phyloP scores from a whole-genome alignment of 495 filamentous ascomycete genomes.

The Neurospora sublineolata region DNA sequence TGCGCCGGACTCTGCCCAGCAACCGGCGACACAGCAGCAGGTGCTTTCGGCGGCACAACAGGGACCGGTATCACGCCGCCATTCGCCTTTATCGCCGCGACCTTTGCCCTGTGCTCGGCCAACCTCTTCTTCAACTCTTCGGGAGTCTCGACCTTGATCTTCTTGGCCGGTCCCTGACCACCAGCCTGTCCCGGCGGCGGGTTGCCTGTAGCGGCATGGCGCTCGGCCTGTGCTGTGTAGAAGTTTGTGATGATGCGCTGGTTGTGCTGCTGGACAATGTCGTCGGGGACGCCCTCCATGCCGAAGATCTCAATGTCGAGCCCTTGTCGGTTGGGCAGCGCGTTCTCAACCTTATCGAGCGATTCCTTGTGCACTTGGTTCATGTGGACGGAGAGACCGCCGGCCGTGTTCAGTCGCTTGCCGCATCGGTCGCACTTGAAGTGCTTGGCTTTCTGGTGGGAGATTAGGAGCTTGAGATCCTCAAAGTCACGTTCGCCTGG shows the following conservation, averaged over 20 bases:
- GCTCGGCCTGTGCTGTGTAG: slow-evolving; percentile 74
- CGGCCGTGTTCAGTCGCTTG: slow-evolving; percentile 83
- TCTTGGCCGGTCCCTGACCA: slow-evolving; percentile 51
- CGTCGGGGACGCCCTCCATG: slow-evolving; percentile 91
- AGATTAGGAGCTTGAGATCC: slow-evolving; percentile 88
- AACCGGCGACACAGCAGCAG: slow-evolving; percentile 40
- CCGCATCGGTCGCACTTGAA: slow-evolving; percentile 91
- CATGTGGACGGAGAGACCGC: slow-evolving; percentile 92
- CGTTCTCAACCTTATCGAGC: slow-evolving; percentile 77
- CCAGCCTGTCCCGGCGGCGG: slow-evolving; percentile 48
- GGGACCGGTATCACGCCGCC: background rate
- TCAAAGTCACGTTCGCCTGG: slow-evolving; percentile 86
- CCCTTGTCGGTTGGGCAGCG: slow-evolving; percentile 67
- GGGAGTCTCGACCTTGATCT: slow-evolving; percentile 64
- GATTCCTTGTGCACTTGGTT: slow-evolving; percentile 96
- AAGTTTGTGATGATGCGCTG: slow-evolving; percentile 73
- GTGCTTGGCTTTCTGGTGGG: slow-evolving; percentile 96
- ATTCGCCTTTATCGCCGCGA: slow-evolving; percentile 43
- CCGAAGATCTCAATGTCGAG: slow-evolving; percentile 94
- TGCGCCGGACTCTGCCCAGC: slow-evolving; percentile 42
- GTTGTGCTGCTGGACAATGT: slow-evolving; percentile 68
- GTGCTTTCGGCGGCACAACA: background rate
- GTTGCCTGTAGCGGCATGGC: slow-evolving; percentile 74
- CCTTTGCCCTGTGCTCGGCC: slow-evolving; percentile 65
- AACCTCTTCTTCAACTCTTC: slow-evolving; percentile 74